Conservation (phyloP, 306 rosid species). For the Luffa acutangula region DNA sequence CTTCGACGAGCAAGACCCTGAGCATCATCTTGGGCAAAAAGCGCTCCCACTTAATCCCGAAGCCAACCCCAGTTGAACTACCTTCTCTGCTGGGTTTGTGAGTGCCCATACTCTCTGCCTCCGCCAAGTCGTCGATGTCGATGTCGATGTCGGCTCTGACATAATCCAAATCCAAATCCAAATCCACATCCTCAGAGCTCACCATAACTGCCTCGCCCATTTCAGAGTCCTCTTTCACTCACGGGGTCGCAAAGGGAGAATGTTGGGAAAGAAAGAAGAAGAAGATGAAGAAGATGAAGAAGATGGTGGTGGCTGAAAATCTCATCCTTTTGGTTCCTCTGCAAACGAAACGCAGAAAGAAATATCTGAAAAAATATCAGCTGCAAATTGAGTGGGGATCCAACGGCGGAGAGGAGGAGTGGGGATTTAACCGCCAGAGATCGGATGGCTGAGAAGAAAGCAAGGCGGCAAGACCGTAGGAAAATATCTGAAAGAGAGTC, state of each 20-base stretch:
- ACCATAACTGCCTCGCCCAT: constrained; percentile 48
- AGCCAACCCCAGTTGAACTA: constrained; percentile 36
- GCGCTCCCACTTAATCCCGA: constrained; percentile 57
- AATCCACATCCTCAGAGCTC: constrained; percentile 30
- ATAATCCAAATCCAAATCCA: constrained; percentile 7
- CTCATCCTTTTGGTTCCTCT: background rate
- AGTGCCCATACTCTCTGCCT: background rate
- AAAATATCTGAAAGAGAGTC: background rate
- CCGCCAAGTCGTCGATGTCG: background rate
- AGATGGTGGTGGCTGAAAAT: constrained; percentile 1
- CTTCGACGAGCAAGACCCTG: constrained; percentile 76
- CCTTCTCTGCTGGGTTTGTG: constrained; percentile 23
- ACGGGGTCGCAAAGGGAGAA: background rate
- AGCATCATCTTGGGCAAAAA: constrained; percentile 56
- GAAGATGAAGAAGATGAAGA: background rate
- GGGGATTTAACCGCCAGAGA: background rate
- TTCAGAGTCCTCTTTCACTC: background rate
- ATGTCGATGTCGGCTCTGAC: constrained; percentile 3
- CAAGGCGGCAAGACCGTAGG: background rate
- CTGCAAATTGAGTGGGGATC: constrained; percentile 10
- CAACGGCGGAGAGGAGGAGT: constrained; percentile 24
- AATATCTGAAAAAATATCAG: constrained; percentile 17
- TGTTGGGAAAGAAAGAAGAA: background rate
- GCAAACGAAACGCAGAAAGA: background rate
- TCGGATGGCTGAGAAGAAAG: constrained; percentile 26